phyloP scores from a whole-genome alignment of 106 monocot genomes.

The Posidonia australis region DNA sequence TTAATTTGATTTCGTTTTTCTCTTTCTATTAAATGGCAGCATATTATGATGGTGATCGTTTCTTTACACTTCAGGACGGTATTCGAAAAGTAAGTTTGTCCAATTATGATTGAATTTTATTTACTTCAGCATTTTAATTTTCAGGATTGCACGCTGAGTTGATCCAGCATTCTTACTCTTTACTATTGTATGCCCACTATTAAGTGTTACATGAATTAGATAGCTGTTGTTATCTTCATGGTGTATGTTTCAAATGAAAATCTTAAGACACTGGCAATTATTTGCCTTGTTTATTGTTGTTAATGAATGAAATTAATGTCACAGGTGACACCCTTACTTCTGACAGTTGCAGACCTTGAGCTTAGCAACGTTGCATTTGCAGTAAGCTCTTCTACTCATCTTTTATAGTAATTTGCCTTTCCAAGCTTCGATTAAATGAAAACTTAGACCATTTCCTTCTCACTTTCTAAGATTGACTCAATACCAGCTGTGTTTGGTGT shows the following conservation, averaged over 20 bases:
- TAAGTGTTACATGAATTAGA: neutral
- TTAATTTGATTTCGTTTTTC: too few relatives aligned
- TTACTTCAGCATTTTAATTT: neutral
- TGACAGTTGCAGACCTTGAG: slow-evolving; percentile 81
- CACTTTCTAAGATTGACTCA: slow-evolving; percentile 63
- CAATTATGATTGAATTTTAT: neutral
- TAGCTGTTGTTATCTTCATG: neutral
- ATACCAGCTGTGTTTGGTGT: slow-evolving; percentile 99
- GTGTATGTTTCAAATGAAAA: neutral
- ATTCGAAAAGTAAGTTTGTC: slow-evolving; percentile 62
- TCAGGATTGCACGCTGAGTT: neutral
- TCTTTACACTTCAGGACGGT: slow-evolving; percentile 69
- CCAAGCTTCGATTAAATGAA: too few relatives aligned
- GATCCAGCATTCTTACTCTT: neutral
- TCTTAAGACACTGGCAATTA: neutral
- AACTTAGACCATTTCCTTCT: neutral
- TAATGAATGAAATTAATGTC: neutral
- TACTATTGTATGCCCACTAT: neutral
- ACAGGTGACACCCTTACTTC: slow-evolving; percentile 95
- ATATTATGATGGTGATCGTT: slow-evolving; percentile 77
- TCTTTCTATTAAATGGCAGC: slow-evolving; percentile 17
- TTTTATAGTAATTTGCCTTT: neutral
- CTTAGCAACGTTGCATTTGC: slow-evolving; percentile 99
- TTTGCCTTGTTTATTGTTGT: neutral
- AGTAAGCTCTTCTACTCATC: slow-evolving; percentile 45